These are phyloP conservation scores for Yamadazyma sp. DNA, from an alignment of 1,139 yeast genomes.

Conservation along the genomic window DNA sequence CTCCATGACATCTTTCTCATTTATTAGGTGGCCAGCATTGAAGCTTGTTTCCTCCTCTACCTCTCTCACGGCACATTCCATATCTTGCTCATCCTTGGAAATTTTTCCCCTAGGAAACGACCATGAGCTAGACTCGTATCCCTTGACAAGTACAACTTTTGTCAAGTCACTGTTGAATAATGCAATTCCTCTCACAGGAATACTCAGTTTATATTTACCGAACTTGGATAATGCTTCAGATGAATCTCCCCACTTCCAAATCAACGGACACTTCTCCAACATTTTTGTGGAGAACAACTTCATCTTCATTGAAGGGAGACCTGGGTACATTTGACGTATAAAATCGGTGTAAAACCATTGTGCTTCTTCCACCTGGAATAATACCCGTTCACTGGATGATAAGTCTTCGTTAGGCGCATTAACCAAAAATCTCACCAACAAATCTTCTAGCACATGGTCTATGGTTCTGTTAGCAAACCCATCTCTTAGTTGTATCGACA, in stretches of 20 bases:
- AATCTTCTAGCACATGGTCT: conserved; percentile 80
- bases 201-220: conserved; percentile 80
- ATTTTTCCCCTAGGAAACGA: conserved; percentile 97
- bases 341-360: conserved; percentile 97
- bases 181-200: conserved; percentile 97
- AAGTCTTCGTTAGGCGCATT: conserved; percentile 92
- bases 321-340: conserved; percentile 69
- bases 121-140: conserved; percentile 84
- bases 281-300: conserved; percentile 73
- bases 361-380: conserved; percentile 96
- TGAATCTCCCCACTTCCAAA: conserved; percentile 86
- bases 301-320: conserved; percentile 77
- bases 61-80: conserved; percentile 93
- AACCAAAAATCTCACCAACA: conserved; percentile 83
- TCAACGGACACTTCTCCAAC: conserved; percentile 76
- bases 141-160: conserved; percentile 78
- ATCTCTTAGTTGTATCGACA: conserved; percentile 58
- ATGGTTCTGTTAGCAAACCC: conserved; percentile 60
- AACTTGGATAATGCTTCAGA: conserved; percentile 73
- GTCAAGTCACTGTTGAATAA: conserved; percentile 70
- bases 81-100: conserved; percentile 87
- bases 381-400: conserved; percentile 79
- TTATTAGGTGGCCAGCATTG: conserved; percentile 67
- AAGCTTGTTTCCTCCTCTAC: conserved; percentile 95
- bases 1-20: conserved; percentile 74